These are phyloP conservation scores for Solanum okadae DNA, from an alignment of 257 asterid species.

Conservation along the genomic window DNA sequence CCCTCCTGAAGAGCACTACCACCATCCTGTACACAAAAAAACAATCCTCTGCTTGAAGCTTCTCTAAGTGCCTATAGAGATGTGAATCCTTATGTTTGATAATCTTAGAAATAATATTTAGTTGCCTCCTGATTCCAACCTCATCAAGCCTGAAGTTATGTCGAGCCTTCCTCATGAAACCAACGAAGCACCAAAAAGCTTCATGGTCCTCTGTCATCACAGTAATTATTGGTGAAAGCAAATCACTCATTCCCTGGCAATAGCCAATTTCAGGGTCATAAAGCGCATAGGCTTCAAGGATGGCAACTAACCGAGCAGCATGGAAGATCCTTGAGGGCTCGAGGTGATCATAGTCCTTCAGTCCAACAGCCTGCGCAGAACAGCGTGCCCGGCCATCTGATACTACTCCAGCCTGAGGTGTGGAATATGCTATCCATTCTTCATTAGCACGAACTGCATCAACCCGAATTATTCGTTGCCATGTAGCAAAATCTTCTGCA, in stretches of 20 bases:
- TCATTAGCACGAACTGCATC: constrained; percentile 77
- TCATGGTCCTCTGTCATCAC: constrained; percentile 69
- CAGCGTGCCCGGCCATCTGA: constrained; percentile 46
- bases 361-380: constrained; percentile 65
- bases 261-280: constrained; percentile 82
- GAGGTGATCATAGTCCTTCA: constrained; percentile 66
- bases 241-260: constrained; percentile 95
- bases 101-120: constrained; percentile 57
- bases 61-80: constrained; percentile 77
- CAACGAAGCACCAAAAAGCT: constrained; percentile 89
- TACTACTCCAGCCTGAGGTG: constrained; percentile 61
- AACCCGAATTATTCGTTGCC: constrained; percentile 89
- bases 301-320: constrained; percentile 77
- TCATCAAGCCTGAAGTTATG: constrained; percentile 92
- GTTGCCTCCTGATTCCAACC: constrained; percentile 74
- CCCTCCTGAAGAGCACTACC: constrained; percentile 81
- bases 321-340: constrained; percentile 71
- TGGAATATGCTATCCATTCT: constrained; percentile 64
- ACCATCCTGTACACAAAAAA: constrained; percentile 94
- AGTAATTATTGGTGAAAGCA: constrained; percentile 77
- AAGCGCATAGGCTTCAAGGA: constrained; percentile 83
- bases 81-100: constrained; percentile 71
- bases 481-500: constrained; percentile 57
- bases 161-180: constrained; percentile 86
- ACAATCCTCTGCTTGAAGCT: constrained; percentile 85